phyloP scores from a whole-genome alignment of 148 eudicot species.

The Camellia lanceoleosa region DNA sequence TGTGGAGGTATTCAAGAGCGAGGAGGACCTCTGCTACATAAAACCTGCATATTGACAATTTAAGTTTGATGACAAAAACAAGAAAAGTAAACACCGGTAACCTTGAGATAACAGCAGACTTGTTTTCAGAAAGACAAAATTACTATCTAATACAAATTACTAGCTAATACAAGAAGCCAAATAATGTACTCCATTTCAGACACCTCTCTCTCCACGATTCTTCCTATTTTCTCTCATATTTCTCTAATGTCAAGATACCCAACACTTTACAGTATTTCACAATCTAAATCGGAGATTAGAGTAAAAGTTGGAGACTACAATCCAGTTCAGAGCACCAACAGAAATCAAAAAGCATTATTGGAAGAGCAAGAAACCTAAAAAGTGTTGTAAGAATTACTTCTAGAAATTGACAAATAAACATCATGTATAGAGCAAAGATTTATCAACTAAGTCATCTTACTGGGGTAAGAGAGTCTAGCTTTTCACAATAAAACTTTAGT shows the following conservation, averaged over 20 bases:
- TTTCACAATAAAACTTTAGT: no score
- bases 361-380: no score
- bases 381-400: no score
- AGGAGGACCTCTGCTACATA: constrained; percentile 91
- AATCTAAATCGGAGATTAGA: neutral
- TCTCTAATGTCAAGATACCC: neutral
- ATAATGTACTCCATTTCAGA: neutral
- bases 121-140: neutral
- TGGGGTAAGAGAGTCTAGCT: no score
- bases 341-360: no score
- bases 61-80: neutral
- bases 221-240: neutral
- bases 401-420: no score
- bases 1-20: constrained; percentile 93
- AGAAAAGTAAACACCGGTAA: neutral
- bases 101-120: neutral
- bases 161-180: neutral
- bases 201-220: neutral
- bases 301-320: neutral
- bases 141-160: no score
- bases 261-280: neutral
- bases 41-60: constrained; percentile 49
- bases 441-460: no score
- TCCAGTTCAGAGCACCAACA: no score
- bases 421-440: no score